Evolutionary conservation across 805 yeast genomes (phyloP).

Genomic region (Nakazawaea wickerhamii): DNA sequence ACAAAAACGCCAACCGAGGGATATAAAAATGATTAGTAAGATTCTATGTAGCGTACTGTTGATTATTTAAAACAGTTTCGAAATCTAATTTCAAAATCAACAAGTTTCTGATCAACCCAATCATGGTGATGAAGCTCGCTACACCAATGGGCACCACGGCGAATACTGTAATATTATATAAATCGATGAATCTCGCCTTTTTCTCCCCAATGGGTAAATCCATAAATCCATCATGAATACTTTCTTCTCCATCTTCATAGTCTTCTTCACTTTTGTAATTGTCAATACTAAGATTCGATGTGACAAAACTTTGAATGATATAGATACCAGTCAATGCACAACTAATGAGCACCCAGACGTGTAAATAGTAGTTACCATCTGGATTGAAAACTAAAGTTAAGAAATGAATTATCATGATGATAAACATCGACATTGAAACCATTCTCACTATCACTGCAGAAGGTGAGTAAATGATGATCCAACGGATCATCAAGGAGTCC

Average conservation of each 20-base stretch:
- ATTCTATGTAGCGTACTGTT: background rate
- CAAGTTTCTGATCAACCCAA: constrained; percentile 70
- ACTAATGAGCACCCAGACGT: constrained; percentile 89
- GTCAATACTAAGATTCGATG: constrained; percentile 58
- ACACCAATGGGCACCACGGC: constrained; percentile 98
- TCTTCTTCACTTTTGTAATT: constrained; percentile 23
- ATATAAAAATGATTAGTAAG: too few species aligned
- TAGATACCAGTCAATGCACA: constrained; percentile 76
- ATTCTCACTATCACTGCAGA: constrained; percentile 86
- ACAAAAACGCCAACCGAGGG: too few species aligned
- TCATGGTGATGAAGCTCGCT: constrained; percentile 90
- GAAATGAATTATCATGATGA: constrained; percentile 65
- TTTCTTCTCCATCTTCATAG: constrained; percentile 19
- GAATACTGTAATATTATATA: constrained; percentile 85
- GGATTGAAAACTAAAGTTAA: constrained; percentile 65
- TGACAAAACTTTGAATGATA: constrained; percentile 82
- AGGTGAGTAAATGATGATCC: constrained; percentile 88
- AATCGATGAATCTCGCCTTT: constrained; percentile 68
- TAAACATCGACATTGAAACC: constrained; percentile 72
- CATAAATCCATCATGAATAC: background rate
- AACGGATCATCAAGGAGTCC: constrained; percentile 86
- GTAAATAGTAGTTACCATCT: constrained; percentile 67
- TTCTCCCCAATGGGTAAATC: constrained; percentile 18
- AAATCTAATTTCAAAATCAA: constrained; percentile 69
- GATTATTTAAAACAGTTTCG: constrained; percentile 16